Evolutionary conservation across 2,329 filamentous ascomycete genomes (phyloP), one percentile per base, ranked within the genome.

Genomic region (Massarina eburnea): DNA sequence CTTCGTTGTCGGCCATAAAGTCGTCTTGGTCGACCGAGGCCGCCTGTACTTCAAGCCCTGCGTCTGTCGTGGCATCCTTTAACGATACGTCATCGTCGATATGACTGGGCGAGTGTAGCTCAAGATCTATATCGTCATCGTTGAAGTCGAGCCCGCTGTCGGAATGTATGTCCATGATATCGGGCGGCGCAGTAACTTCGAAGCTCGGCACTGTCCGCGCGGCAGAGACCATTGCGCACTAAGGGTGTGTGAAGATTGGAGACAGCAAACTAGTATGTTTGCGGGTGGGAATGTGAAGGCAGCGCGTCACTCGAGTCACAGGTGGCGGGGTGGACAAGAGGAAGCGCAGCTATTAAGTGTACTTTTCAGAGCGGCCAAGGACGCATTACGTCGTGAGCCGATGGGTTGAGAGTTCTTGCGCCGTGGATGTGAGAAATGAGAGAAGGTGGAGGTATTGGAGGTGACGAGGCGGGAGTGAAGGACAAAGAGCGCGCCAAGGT

Each of bases 111-210:
- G 51, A 54, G 41, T 55, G 53, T 22, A 59, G 53, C 10, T 62
- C 66, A 49, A 60, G 54, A 10, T 62, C 66, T 49, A 85, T 73
- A 54, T 85, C 82, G 49, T 85, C 81, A 46, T 82, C 80, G 43
- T 80, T 78, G 44, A 82, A 78, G 41, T 73, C 73, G 42, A 79
- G 75, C 27, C 67, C 74, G 45, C 67, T 59, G 19, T 76, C 73
- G 33, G 78, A 73, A 58, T 79, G 72, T 59, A 84, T 72, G 51
- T 82, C 79, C 80, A 82, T 82, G 44, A 74, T 75, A 55, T 80
- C 78, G 39, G 73, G 72, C 43, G 70, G 66, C 3, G 66, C 67
- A 22, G 71, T 57, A 2, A 68, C 49, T 29, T 69, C 59, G 32
- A 71, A 51, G 33, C 52, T 49, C 30, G 57, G 51, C 32, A 55